phyloP scores from a whole-genome alignment of 805 yeast genomes.

The Kodamaea sagamina region DNA sequence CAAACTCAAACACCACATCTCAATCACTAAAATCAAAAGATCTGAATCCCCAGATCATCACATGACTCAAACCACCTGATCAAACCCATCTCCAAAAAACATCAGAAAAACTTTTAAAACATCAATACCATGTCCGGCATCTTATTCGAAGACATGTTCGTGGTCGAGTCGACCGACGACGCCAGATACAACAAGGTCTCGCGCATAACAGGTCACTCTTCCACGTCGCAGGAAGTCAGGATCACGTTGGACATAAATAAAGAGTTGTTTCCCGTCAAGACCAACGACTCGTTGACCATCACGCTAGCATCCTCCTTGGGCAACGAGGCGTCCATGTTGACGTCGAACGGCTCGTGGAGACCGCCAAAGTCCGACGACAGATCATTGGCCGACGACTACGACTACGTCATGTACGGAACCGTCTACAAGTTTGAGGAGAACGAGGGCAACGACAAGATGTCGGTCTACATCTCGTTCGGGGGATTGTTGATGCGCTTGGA shows the following conservation, averaged over 20 bases:
- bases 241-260: conserved; percentile 87
- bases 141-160: conserved; percentile 90
- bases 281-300: conserved; percentile 77
- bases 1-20: too few relatives aligned
- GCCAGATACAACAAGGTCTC: conserved; percentile 92
- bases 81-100: conserved; percentile 1
- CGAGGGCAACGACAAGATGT: conserved; percentile 61
- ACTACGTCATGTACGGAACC: conserved; percentile 97
- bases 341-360: conserved; percentile 69
- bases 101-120: neutral
- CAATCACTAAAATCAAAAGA: too few relatives aligned
- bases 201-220: conserved; percentile 84
- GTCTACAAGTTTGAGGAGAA: conserved; percentile 95
- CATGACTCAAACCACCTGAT: conserved; percentile 3
- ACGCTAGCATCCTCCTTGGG: conserved; percentile 79
- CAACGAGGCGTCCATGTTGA: conserved; percentile 46
- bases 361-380: conserved; percentile 83
- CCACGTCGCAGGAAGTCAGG: conserved; percentile 76
- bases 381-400: conserved; percentile 93
- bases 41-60: neutral
- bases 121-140: conserved; percentile 49
- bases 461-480: conserved; percentile 94
- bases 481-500: conserved; percentile 92
- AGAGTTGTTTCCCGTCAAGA: conserved; percentile 83
- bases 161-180: conserved; percentile 77